phyloP scores from a whole-genome alignment of 441 rosid species.

The Erodium texanum region DNA sequence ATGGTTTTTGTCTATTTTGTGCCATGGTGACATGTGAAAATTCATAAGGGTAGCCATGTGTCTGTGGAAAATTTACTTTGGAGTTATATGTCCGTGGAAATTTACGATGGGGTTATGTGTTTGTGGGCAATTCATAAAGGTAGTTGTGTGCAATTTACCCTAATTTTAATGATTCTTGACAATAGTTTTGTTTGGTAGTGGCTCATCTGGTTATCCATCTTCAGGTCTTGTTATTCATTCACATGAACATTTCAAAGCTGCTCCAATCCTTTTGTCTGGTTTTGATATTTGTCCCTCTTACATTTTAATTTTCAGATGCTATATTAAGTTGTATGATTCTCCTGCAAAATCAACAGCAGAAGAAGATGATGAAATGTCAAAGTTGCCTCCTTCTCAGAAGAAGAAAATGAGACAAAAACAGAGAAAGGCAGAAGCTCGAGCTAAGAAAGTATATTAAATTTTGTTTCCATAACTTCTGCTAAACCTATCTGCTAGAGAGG shows the following conservation, averaged over 20 bases:
- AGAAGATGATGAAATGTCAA: conserved; percentile 75
- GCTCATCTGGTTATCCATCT: conserved; percentile 4
- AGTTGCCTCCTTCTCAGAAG: conserved; percentile 84
- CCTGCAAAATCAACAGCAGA: conserved; percentile 65
- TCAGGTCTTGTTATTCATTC: too few relatives aligned
- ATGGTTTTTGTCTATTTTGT: too few relatives aligned
- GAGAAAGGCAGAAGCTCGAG: conserved; percentile 95
- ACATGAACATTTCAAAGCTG: too few relatives aligned
- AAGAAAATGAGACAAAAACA: conserved; percentile 89
- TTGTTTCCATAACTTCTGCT: conserved; percentile 18
- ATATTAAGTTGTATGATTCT: conserved; percentile 73
- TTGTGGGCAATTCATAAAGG: too few relatives aligned
- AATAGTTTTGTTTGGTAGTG: background rate
- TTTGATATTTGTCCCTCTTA: conserved; percentile 1
- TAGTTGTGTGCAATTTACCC: too few relatives aligned
- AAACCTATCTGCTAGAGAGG: conserved; percentile 12
- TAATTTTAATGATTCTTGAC: conserved; percentile 1
- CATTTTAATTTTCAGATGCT: conserved; percentile 62
- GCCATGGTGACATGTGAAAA: too few relatives aligned
- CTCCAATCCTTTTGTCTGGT: background rate
- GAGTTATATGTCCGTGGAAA: too few relatives aligned
- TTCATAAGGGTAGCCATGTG: too few relatives aligned
- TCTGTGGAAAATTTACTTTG: too few relatives aligned
- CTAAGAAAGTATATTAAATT: conserved; percentile 70
- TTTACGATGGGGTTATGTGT: too few relatives aligned